Base-by-base conservation (phyloP, 176 grass and related monocot species). In the Carex cristatella region DNA sequence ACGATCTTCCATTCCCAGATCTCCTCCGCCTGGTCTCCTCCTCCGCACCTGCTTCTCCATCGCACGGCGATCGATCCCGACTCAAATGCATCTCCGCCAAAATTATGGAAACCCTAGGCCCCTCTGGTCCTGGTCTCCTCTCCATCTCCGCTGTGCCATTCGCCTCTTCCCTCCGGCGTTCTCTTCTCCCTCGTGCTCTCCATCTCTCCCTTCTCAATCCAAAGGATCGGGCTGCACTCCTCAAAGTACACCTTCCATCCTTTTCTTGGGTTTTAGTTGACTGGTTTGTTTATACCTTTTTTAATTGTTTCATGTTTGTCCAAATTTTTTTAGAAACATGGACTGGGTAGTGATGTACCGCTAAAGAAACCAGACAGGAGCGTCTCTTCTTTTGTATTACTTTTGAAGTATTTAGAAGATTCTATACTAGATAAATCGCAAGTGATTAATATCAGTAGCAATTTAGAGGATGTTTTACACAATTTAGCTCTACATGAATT, bases 261-360 rank as follows among this genome's bases (percentile, higher is more conserved):
- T 7, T 62, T 46, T 44, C 37, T 8, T 15, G 1, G 4, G 7
- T 10, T 48, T 42, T 5, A 10, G 4, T 63, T 4, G 10, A 40
- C 15, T 67, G 9, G 37, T 81, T 37, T 79, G 82, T 14, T 76
- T 32, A 10, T 44, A n/a, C 51, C 19, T 2, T 86, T 82, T 74
- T 28, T 7, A 80, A 23, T 55, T 84, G 78, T 89, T 81, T 33
- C 4, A 8, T 19, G 15, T 85, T 85, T 87, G 54, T 14, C 0
- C 65, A 12, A 49, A 18, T 12, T 49, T 80, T 87, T 88, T 80
- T 85, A 98, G 95, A 90, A 88, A 63, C 92, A 98, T 79, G 91
- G 95, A 9, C 80, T 98, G 79, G 92, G 92, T 59, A 98, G 89
- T 90, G 91, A 98, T 86, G 89, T 98, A 3, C 82, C 92, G 10